Conservation (phyloP, 495 filamentous ascomycete species). For the Aspergillus homomorphus region DNA sequence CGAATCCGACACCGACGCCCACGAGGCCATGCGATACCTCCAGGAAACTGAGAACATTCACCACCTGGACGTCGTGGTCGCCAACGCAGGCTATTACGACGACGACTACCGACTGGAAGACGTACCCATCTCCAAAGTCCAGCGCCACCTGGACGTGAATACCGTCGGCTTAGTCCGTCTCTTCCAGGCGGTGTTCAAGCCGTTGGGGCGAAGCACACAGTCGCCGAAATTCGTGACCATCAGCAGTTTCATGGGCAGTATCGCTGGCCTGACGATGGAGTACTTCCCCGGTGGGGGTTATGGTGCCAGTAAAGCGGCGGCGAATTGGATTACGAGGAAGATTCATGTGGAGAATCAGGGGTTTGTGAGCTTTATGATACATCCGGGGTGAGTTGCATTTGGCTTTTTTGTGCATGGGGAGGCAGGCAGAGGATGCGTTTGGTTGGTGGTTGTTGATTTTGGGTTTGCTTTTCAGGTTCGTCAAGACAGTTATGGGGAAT, state of each 20-base stretch:
- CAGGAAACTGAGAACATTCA: not conserved
- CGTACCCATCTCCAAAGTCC: not conserved
- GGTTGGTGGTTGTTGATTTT: not conserved
- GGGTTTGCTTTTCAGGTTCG: not conserved
- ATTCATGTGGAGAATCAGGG: conserved; percentile 3
- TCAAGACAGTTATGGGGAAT: not conserved
- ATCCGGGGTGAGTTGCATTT: conserved; percentile 1
- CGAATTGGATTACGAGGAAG: conserved; percentile 2
- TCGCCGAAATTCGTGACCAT: not conserved
- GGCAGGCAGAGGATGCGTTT: not conserved
- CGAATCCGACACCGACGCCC: not conserved
- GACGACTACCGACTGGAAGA: not conserved
- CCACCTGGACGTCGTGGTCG: conserved; percentile 1
- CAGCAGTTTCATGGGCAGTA: conserved; percentile 1
- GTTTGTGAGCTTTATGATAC: not conserved
- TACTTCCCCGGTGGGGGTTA: conserved; percentile 1
- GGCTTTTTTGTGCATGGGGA: not conserved
- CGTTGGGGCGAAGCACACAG: not conserved
- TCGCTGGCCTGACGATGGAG: not conserved
- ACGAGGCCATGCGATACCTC: not conserved
- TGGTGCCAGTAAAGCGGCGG: not conserved
- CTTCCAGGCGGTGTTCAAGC: not conserved
- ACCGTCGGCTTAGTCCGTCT: conserved; percentile 2
- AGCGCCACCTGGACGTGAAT: conserved; percentile 2
- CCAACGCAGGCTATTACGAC: conserved; percentile 4